Conservation (phyloP, 441 rosid genomes). For the Pelargonium fulgidum region DNA sequence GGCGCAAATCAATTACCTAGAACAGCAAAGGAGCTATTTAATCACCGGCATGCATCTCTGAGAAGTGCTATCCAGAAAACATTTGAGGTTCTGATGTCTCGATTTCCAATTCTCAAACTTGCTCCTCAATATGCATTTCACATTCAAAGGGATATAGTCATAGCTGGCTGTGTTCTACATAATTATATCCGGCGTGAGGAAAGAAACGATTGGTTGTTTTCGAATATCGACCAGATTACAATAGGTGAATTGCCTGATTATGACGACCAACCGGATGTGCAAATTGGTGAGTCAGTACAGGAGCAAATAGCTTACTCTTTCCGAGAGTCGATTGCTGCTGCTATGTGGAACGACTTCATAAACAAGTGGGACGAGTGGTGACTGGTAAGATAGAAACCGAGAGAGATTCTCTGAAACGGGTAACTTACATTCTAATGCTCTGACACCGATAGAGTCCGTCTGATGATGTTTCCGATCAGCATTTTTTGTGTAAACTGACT, state of each 20-base stretch:
- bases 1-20: slow-evolving; percentile 64
- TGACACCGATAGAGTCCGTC: too few relatives aligned
- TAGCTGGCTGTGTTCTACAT: slow-evolving; percentile 70
- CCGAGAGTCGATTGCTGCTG: slow-evolving; percentile 53
- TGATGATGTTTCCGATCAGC: too few relatives aligned
- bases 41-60: slow-evolving; percentile 64
- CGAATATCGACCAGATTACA: slow-evolving; percentile 29
- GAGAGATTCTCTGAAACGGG: too few relatives aligned
- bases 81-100: slow-evolving; percentile 47
- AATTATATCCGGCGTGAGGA: slow-evolving; percentile 59
- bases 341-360: slow-evolving; percentile 77
- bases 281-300: slow-evolving; percentile 42
- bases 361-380: slow-evolving; percentile 78
- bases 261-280: slow-evolving; percentile 52
- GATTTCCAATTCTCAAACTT: slow-evolving; percentile 75
- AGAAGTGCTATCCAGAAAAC: slow-evolving; percentile 47
- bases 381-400: slow-evolving; percentile 8
- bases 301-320: slow-evolving; percentile 45
- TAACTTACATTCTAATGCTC: too few relatives aligned
- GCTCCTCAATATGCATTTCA: slow-evolving; percentile 71
- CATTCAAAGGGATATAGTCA: slow-evolving; percentile 80
- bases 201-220: slow-evolving; percentile 66
- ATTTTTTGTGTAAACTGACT: too few relatives aligned
- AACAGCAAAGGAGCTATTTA: slow-evolving; percentile 63
- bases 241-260: slow-evolving; percentile 39